phyloP scores from a whole-genome alignment of 139 green algal species.

The Tetradesmus lagerheimii region DNA sequence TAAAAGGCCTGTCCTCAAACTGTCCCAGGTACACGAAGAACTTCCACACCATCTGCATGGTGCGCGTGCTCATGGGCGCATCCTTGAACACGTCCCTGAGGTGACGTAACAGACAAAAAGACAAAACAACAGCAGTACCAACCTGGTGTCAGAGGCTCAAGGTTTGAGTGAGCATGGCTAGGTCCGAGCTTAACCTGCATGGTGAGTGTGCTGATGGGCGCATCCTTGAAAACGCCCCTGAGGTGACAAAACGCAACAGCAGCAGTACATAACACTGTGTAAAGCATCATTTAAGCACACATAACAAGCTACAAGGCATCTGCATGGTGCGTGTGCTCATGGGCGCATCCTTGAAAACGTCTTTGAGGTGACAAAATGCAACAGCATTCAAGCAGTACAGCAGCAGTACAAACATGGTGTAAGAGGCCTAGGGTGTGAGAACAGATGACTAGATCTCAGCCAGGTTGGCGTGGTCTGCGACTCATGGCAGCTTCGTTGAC shows the following conservation, averaged over 20 bases:
- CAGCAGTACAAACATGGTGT: neutral
- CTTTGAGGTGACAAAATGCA: neutral
- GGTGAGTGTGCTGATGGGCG: neutral
- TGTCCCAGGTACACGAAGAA: constrained; percentile 48
- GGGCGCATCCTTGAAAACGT: neutral
- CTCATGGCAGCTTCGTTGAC: no score
- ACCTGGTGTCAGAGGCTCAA: no score
- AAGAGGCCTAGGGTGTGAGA: no score
- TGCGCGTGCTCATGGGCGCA: neutral
- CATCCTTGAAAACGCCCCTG: neutral
- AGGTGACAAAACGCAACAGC: neutral
- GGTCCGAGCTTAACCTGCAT: no score
- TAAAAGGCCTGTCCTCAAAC: constrained; percentile 47
- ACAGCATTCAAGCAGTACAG: neutral
- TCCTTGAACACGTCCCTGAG: neutral
- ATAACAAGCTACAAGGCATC: no score
- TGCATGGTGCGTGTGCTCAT: neutral
- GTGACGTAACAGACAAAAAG: neutral
- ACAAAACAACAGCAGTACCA: no score
- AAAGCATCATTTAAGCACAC: no score
- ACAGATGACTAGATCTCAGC: no score
- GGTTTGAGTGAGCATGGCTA: no score
- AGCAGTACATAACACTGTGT: neutral
- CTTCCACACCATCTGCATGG: constrained; percentile 29
- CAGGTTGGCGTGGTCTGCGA: no score